Evolutionary conservation across 768 basidiomycete species (phyloP).

Genomic region (Hypholoma sublateritium): DNA sequence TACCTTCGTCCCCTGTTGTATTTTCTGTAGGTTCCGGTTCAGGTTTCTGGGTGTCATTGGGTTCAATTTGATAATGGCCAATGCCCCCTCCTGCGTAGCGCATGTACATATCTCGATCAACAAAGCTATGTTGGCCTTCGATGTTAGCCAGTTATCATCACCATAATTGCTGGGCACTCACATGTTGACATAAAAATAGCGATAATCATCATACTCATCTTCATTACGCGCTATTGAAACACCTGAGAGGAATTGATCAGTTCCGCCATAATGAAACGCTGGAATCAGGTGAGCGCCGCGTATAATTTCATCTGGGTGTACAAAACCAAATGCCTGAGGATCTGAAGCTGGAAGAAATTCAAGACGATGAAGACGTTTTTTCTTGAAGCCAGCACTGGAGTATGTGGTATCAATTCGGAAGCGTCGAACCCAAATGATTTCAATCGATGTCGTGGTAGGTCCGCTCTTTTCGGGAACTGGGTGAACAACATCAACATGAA

Average conservation of each 20-base stretch:
- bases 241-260: not conserved
- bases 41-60: no score
- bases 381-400: not conserved
- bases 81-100: conserved; percentile 20
- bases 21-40: no score
- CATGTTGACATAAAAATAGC: not conserved
- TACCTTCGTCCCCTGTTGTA: no score
- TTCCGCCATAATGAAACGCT: not conserved
- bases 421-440: conserved; percentile 4
- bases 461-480: not conserved
- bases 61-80: conserved; percentile 4
- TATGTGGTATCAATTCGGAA: conserved; percentile 3
- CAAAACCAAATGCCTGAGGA: conserved; percentile 14
- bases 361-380: conserved; percentile 2
- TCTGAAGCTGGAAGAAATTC: conserved; percentile 1
- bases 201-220: conserved; percentile 4
- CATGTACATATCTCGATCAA: conserved; percentile 28
- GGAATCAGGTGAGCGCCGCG: conserved; percentile 17
- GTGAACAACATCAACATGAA: conserved; percentile 16
- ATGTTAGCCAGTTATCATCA: no score
- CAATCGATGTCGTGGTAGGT: not conserved
- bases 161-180: not conserved
- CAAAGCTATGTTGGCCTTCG: conserved; percentile 17
- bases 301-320: conserved; percentile 15
- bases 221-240: not conserved